phyloP scores from a whole-genome alignment of 2,329 filamentous ascomycete species.

The Fusarium incarnatum region DNA sequence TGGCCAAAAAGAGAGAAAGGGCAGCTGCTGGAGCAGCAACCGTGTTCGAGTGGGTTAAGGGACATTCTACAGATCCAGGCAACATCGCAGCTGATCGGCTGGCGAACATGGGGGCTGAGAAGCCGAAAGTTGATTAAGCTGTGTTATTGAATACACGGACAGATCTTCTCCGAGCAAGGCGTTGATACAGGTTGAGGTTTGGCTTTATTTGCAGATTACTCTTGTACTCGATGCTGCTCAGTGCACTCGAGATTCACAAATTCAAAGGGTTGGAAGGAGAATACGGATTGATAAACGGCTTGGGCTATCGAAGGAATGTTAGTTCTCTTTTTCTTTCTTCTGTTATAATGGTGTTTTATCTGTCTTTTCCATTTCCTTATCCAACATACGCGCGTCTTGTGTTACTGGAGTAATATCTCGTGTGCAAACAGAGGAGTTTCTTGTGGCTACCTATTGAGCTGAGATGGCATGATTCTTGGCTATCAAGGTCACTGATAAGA shows the following conservation, averaged over 20 bases:
- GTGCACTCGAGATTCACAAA: background rate
- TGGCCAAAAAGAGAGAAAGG: slow-evolving; percentile 77
- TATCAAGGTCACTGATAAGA: background rate
- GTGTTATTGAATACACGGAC: background rate
- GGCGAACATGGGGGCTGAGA: slow-evolving; percentile 66
- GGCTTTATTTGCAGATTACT: background rate
- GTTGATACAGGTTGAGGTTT: background rate
- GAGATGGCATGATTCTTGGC: background rate
- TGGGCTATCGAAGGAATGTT: background rate
- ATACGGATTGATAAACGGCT: background rate
- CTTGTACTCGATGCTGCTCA: background rate
- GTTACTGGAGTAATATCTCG: slow-evolving; percentile 2
- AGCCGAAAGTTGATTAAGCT: slow-evolving; percentile 28
- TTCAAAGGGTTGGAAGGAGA: background rate
- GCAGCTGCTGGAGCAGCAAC: slow-evolving; percentile 70
- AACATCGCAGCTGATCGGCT: slow-evolving; percentile 85
- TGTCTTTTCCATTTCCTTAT: slow-evolving; percentile 2
- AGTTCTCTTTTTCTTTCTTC: background rate
- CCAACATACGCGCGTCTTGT: slow-evolving; percentile 16
- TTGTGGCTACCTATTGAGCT: background rate
- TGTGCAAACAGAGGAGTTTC: slow-evolving; percentile 1
- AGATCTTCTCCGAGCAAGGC: background rate
- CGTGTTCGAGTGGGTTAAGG: slow-evolving; percentile 89
- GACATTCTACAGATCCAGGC: slow-evolving; percentile 77
- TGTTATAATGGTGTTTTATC: background rate